phyloP scores from a whole-genome alignment of 2,329 filamentous ascomycete species.

The Dothideomycetes sp. region DNA sequence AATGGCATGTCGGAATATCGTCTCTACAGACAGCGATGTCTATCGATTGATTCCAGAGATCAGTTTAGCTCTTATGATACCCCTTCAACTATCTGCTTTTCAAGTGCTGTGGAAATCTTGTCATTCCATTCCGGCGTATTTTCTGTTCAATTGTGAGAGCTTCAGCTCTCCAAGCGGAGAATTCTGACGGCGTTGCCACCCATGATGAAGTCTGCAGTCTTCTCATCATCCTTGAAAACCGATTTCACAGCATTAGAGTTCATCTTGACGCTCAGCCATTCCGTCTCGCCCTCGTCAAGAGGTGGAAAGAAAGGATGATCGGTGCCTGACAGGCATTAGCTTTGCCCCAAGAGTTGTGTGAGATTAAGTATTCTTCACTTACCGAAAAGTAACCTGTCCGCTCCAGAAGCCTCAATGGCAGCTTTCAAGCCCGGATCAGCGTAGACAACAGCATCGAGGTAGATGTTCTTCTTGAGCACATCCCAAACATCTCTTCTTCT shows the following conservation, averaged over 20 bases:
- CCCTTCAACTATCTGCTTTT: no score
- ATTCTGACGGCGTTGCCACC: slow-evolving; percentile 49
- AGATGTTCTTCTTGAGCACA: slow-evolving; percentile 63
- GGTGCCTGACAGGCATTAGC: slow-evolving; percentile 38
- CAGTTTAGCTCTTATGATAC: background rate
- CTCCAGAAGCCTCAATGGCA: slow-evolving; percentile 55
- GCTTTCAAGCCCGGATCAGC: slow-evolving; percentile 62
- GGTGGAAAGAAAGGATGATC: slow-evolving; percentile 83
- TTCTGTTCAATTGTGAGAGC: no score
- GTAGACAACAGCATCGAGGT: slow-evolving; percentile 79
- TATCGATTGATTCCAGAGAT: background rate
- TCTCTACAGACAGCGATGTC: background rate
- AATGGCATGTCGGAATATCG: background rate
- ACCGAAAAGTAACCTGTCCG: slow-evolving; percentile 65
- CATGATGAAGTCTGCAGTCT: slow-evolving; percentile 42
- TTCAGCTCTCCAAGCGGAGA: slow-evolving; percentile 21
- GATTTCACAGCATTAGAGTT: slow-evolving; percentile 46
- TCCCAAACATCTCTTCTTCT: slow-evolving; percentile 53
- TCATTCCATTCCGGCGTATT: no score
- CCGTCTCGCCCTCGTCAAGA: slow-evolving; percentile 48
- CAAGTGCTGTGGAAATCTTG: no score
- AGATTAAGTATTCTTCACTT: slow-evolving; percentile 13
- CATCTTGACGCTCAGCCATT: slow-evolving; percentile 59
- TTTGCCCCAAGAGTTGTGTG: background rate
- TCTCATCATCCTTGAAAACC: slow-evolving; percentile 36